Evolutionary conservation across 2,329 filamentous ascomycete genomes (phyloP).

Genomic region (Aureobasidium mangrovei): DNA sequence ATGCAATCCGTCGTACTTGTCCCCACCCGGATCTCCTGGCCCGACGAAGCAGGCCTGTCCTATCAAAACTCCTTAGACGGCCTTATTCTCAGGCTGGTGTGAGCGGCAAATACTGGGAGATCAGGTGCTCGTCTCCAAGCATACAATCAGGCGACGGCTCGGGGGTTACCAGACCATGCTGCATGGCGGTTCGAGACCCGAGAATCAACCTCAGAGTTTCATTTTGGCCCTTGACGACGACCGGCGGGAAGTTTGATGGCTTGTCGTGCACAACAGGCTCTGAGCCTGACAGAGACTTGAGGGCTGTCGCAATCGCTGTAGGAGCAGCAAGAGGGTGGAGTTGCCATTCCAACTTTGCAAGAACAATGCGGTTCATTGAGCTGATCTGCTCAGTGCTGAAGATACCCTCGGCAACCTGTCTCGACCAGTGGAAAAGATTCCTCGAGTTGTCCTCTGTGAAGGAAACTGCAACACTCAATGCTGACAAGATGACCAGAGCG

Average conservation of each 20-base stretch:
- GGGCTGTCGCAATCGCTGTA: constrained; percentile 13
- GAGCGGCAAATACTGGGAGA: neutral
- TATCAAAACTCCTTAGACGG: neutral
- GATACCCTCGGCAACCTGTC: constrained; percentile 18
- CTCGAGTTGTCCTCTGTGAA: constrained; percentile 23
- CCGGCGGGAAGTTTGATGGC: neutral
- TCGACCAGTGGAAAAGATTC: constrained; percentile 19
- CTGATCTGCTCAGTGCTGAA: constrained; percentile 19
- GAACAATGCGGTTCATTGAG: constrained; percentile 17
- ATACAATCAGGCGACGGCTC: constrained; percentile 3
- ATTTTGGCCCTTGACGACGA: neutral
- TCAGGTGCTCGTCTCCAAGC: neutral
- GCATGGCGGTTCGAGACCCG: neutral
- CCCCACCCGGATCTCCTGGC: neutral
- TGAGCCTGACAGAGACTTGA: neutral
- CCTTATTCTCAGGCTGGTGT: neutral
- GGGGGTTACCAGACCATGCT: constrained; percentile 12
- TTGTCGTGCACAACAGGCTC: constrained; percentile 1
- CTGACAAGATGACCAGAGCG: constrained; percentile 21
- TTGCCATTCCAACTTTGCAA: constrained; percentile 22
- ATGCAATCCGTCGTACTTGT: constrained; percentile 7
- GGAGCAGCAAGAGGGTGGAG: constrained; percentile 19
- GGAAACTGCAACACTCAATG: constrained; percentile 22
- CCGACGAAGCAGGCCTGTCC: neutral
- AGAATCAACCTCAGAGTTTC: constrained; percentile 9